phyloP scores from a whole-genome alignment of 305 asterid genomes.

The Solanum hybrid region DNA sequence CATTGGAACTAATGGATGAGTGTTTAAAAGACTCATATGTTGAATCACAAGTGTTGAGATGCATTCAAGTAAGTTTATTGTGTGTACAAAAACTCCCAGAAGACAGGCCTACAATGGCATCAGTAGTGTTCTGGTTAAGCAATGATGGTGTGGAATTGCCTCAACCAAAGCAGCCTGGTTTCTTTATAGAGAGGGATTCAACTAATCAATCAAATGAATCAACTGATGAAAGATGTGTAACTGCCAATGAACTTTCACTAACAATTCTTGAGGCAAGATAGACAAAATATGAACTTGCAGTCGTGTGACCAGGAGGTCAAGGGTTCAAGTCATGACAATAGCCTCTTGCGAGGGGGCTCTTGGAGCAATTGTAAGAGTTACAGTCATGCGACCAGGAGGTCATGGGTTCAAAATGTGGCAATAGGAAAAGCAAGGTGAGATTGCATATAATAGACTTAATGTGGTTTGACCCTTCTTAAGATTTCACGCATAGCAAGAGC shows the following conservation, averaged over 20 bases:
- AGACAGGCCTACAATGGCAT: constrained; percentile 20
- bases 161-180: constrained; percentile 26
- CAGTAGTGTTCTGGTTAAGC: constrained; percentile 13
- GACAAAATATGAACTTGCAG: not conserved
- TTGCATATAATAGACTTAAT: not conserved
- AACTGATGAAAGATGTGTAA: not conserved
- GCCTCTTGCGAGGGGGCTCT: not conserved
- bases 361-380: not conserved
- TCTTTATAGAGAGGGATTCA: constrained; percentile 4
- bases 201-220: not conserved
- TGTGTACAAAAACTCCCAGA: constrained; percentile 16
- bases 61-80: constrained; percentile 17
- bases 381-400: not conserved
- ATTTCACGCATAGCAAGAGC: not conserved
- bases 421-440: not conserved
- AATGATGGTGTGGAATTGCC: constrained; percentile 11
- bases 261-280: constrained; percentile 11
- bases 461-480: not conserved
- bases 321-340: not conserved
- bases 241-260: not conserved
- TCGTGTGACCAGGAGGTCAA: not conserved
- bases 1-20: constrained; percentile 13
- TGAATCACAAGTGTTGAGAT: constrained; percentile 14
- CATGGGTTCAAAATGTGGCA: not conserved
- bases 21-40: not conserved